phyloP scores from a whole-genome alignment of 306 rosid species.

The Crataegus laevigata region DNA sequence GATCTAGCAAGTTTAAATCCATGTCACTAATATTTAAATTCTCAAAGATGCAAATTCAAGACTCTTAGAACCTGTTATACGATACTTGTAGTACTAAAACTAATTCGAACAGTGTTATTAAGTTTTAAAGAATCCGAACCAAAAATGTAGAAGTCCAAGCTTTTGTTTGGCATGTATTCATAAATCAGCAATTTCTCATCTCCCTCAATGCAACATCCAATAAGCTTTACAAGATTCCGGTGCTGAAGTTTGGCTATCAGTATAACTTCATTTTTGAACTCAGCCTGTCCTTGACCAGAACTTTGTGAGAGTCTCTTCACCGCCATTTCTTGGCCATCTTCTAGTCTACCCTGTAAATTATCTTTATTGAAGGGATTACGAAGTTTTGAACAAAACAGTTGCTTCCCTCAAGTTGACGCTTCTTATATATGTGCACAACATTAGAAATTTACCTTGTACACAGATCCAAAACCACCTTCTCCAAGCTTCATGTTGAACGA shows the following conservation, averaged over 20 bases:
- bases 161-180: conserved; percentile 41
- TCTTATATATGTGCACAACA: not conserved
- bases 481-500: conserved; percentile 30
- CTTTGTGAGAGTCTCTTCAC: conserved; percentile 41
- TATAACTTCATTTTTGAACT: conserved; percentile 43
- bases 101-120: not conserved
- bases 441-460: conserved; percentile 28
- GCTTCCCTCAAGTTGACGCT: not conserved
- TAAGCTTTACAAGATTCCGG: conserved; percentile 45
- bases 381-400: not conserved
- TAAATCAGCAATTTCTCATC: conserved; percentile 36
- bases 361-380: not conserved
- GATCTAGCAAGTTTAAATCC: conserved; percentile 2
- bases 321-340: conserved; percentile 41
- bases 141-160: conserved; percentile 40
- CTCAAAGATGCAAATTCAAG: not conserved
- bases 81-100: not conserved
- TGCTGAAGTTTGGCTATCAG: conserved; percentile 46
- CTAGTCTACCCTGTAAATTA: conserved; percentile 31
- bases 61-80: not conserved
- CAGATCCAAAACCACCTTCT: conserved; percentile 48
- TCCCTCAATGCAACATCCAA: conserved; percentile 40
- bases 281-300: conserved; percentile 38
- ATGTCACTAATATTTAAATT: not conserved
- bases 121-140: conserved; percentile 3